phyloP scores from a whole-genome alignment of 2,329 filamentous ascomycete species.

The Cladosporium colombiae region DNA sequence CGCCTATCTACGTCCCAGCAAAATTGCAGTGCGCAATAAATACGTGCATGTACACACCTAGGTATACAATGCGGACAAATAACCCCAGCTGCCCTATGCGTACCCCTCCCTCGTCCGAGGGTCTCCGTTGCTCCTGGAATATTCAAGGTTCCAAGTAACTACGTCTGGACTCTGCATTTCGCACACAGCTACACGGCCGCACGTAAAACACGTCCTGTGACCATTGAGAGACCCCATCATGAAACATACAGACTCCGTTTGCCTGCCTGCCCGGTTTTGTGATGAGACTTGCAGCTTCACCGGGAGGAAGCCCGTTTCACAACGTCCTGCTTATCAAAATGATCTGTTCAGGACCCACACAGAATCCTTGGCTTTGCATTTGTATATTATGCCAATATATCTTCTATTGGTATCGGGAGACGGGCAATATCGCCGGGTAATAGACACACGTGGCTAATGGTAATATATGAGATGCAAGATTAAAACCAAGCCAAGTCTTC shows the following conservation, averaged over 20 bases:
- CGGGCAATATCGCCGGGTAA: not conserved
- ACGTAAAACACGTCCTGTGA: not conserved
- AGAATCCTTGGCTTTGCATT: not conserved
- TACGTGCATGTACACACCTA: not conserved
- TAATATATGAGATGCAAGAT: too few species aligned
- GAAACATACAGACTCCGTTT: conserved; percentile 3
- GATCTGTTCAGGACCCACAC: not conserved
- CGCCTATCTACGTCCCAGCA: not conserved
- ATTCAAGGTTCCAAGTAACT: not conserved
- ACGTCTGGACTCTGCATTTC: not conserved
- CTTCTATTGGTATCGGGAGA: not conserved
- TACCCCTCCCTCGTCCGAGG: conserved; percentile 2
- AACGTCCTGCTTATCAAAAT: not conserved
- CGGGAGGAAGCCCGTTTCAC: not conserved
- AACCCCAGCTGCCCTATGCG: not conserved
- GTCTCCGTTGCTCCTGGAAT: not conserved
- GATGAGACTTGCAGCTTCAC: conserved; percentile 8
- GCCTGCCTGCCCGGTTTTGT: not conserved
- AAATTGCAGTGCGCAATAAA: not conserved
- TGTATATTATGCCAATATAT: not conserved
- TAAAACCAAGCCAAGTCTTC: too few species aligned
- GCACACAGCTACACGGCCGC: not conserved
- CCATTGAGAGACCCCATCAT: not conserved
- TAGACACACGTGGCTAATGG: not conserved
- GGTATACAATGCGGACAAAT: not conserved